A percentile compares a stretch with the other conserved stretches of the same genome.
phyloP scores from a whole-genome alignment of 306 rosid genomes.

The Vigna reflexopilosa region DNA sequence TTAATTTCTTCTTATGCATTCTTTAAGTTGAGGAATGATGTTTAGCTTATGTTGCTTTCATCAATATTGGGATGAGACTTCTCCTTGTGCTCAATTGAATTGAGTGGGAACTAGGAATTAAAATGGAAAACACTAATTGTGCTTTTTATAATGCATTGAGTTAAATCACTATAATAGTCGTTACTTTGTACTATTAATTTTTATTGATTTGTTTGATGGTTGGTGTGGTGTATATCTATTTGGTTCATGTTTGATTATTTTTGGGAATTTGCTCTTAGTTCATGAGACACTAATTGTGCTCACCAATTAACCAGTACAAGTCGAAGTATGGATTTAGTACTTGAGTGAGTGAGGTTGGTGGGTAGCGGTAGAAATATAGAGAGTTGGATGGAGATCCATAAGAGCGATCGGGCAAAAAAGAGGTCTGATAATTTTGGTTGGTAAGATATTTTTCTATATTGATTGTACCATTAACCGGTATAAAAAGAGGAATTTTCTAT shows the following conservation, averaged over 20 bases:
- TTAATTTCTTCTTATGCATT: constrained; percentile 43
- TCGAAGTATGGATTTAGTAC: background rate
- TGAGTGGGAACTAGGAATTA: background rate
- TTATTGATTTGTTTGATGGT: background rate
- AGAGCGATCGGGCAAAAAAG: no score
- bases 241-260: background rate
- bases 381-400: no score
- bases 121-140: background rate
- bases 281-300: constrained; percentile 6
- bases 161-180: background rate
- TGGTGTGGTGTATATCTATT: background rate
- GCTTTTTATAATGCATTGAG: background rate
- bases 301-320: constrained; percentile 8
- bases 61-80: background rate
- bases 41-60: background rate
- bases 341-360: constrained; percentile 1
- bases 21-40: background rate
- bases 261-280: background rate
- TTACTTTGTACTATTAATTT: background rate
- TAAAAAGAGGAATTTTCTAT: no score
- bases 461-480: no score
- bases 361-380: background rate
- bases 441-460: no score
- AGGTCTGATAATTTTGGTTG: no score
- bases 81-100: background rate